phyloP scores from a whole-genome alignment of 345 rosid species.

The Theobroma cacao region DNA sequence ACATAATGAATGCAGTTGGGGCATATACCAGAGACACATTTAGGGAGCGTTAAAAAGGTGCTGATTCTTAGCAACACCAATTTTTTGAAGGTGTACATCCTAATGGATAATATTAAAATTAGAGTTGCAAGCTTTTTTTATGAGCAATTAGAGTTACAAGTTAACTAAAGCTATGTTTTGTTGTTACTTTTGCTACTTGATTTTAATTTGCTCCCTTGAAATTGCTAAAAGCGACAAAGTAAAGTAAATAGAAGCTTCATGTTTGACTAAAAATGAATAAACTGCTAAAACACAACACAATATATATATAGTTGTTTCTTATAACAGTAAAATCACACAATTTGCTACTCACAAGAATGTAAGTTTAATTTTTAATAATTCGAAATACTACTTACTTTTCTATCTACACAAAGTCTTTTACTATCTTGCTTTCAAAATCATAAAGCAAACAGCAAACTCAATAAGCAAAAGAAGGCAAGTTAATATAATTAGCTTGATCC shows the following conservation, averaged over 20 bases:
- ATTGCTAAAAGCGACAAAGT: neutral
- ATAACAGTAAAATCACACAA: neutral
- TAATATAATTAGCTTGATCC: neutral
- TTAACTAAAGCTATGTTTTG: neutral
- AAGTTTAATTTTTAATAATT: neutral
- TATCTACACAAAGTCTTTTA: neutral
- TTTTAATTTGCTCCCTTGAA: neutral
- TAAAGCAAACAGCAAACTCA: neutral
- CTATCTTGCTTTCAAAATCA: neutral
- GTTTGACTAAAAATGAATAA: neutral
- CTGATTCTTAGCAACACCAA: neutral
- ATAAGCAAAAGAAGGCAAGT: neutral
- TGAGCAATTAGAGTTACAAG: neutral
- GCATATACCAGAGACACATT: neutral
- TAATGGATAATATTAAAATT: neutral
- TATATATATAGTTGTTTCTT: neutral
- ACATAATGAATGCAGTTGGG: neutral
- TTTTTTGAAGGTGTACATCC: neutral
- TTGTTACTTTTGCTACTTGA: neutral
- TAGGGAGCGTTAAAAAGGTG: neutral
- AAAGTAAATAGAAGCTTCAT: neutral
- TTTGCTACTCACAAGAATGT: neutral
- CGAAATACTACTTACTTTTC: neutral
- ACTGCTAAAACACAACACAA: neutral
- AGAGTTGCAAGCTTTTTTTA: neutral